Evolutionary conservation across 2,329 filamentous ascomycete species (phyloP), one percentile per base, ranked within the genome.

Genomic region (Sporothrix dimorphospora): DNA sequence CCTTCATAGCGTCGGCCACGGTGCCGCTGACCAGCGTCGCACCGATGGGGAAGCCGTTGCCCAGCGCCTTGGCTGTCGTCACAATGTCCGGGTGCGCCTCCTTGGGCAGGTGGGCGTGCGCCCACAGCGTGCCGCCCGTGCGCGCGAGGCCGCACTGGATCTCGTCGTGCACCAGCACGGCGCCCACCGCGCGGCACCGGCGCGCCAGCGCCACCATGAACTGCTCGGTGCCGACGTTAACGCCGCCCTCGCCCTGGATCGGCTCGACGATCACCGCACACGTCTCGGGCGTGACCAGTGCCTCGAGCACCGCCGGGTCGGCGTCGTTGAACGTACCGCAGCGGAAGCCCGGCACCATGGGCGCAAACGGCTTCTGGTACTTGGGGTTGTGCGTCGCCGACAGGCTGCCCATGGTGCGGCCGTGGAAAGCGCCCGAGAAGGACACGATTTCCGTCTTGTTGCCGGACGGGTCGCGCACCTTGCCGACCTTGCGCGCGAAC

Each of bases 301-400:
- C 86, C 21, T 90, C 83, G 70, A 99, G 88, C 19, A 85, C 90
- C 1, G 84, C 86, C 16, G 95, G 83, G 79, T 98, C 91, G 14
- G 95, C 83, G 79, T 98, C 91, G 79, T 99, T 98, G 84, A 91
- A 97, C 8, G 85, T 91, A 69, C 94, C 95, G 79, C 96, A 94
- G 79, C 85, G 90, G 84, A 97, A 98, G 1, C 96, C 96, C 0
- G 96, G 95, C 1, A 99, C 85, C 94, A 99, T 98, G 49, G 96
- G 96, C 16, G 93, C 86, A 79, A 99, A 99, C 0, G 96, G 96
- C 77, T 91, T 89, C 83, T 99, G 96, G 83, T 99, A 99, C 82
- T 99, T 99, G 21, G 94, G 93, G 83, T 98, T 99, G 65, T 94
- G 96, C 5, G 96, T 99, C 12, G 96, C 96, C n/a, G 93, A 97